These are phyloP conservation scores for Pythium pectinolyticum DNA, from an alignment of 352 stramenopile species.

Conservation along the genomic window DNA sequence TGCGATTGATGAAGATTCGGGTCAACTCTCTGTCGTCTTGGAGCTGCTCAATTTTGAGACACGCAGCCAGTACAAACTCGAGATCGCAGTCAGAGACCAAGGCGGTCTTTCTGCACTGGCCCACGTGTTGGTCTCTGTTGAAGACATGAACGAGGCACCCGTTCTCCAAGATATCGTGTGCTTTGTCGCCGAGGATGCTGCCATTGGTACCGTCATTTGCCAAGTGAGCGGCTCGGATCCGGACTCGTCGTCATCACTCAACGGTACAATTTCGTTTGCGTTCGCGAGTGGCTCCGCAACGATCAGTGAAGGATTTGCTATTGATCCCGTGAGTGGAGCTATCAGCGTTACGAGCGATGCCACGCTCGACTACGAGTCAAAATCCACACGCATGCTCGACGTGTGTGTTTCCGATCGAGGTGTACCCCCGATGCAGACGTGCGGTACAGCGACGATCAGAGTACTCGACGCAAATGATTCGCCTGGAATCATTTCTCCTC, in stretches of 20 bases:
- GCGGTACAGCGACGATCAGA: conserved; percentile 19
- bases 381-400: not conserved
- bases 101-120: conserved; percentile 10
- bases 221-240: conserved; percentile 20
- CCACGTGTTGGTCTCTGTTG: conserved; percentile 12
- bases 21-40: conserved; percentile 6
- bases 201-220: conserved; percentile 9
- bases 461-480: conserved; percentile 31
- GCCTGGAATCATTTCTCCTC: conserved; percentile 23
- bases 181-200: conserved; percentile 17
- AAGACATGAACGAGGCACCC: conserved; percentile 30
- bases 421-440: conserved; percentile 18
- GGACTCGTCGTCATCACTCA: conserved; percentile 10
- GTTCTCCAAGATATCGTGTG: conserved; percentile 16
- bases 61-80: conserved; percentile 10
- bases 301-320: conserved; percentile 11
- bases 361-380: conserved; percentile 24
- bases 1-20: conserved; percentile 14
- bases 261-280: conserved; percentile 11
- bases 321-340: conserved; percentile 19
- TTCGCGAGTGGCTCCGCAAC: not conserved
- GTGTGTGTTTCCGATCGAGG: conserved; percentile 24
- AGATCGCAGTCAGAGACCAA: conserved; percentile 16
- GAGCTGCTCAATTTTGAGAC: conserved; percentile 32
- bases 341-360: conserved; percentile 6